Base-by-base conservation (phyloP, 2,329 filamentous ascomycete genomes). In the Microsporum canis region DNA sequence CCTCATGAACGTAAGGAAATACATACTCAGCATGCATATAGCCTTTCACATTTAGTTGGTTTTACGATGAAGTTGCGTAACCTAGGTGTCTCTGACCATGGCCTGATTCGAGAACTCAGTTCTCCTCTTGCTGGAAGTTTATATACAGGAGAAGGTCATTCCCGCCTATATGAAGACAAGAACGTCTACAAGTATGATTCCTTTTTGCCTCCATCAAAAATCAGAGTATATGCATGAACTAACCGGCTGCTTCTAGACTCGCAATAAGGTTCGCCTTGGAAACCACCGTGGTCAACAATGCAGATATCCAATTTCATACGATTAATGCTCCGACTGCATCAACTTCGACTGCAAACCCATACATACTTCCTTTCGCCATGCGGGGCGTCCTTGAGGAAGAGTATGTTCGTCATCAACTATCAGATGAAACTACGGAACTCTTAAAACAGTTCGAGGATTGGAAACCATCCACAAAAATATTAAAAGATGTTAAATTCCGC, bases 401-500 rank as follows among this genome's bases (percentile, higher is more conserved):
- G 17, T 85, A 90, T 68, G 92, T 97, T 29, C 91, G 88, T 72
- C 88, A 84, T 27, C 88, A 95, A 70, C 76, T 95, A 17, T 84
- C 84, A 36, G 76, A 80, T 1, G 94, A 99, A 75, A 90, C 89
- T 5, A 82, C 83, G 63, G 83, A 90, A 69, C 74, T 99, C 58
- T 77, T 99, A n/a, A 80, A 79, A 63, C 85, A 95, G 72, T 99
- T 97, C 73, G 91, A 97, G 71, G 85, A 89, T 59, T 99, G 94
- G 94, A 91, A 88, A 70, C 94, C 94, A 0, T 81, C 80, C 0
- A 95, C 86, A 5, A 99, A 97, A 77, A 88, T 88, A 49, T 76
- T 99, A 62, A 96, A 94, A 76, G 94, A 99, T 74, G 91, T 99
- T 55, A 95, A 95, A 74, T 97, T 95, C 74, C 82, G 94, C 64